A percentile compares a stretch with the other conserved stretches of the same genome.
Evolutionary conservation across 768 basidiomycete species (phyloP).

Genomic region (Tylopilus intermedius): DNA sequence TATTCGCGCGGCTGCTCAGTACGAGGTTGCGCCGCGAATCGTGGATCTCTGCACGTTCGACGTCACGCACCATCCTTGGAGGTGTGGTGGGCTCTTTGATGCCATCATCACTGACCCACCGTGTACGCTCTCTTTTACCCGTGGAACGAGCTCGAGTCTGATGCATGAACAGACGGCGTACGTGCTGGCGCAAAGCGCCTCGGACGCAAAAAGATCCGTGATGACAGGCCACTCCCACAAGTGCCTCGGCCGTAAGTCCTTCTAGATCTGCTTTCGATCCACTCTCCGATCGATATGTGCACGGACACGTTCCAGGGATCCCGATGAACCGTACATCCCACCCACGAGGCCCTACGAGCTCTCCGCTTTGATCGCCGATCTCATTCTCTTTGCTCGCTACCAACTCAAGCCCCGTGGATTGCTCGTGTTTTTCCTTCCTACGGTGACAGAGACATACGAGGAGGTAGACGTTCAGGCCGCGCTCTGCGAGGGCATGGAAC

Average conservation of each 20-base stretch:
- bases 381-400: constrained; percentile 77
- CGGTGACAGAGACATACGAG: constrained; percentile 86
- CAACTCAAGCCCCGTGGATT: constrained; percentile 81
- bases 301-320: constrained; percentile 17
- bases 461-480: constrained; percentile 78
- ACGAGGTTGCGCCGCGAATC: constrained; percentile 68
- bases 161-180: constrained; percentile 68
- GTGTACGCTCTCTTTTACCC: constrained; percentile 47
- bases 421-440: constrained; percentile 93
- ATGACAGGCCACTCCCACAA: constrained; percentile 25
- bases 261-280: background rate
- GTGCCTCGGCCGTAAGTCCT: constrained; percentile 42
- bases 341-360: constrained; percentile 92
- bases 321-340: constrained; percentile 73
- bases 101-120: constrained; percentile 94
- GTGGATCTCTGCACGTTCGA: constrained; percentile 90
- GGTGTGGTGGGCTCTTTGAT: constrained; percentile 86
- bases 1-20: constrained; percentile 76
- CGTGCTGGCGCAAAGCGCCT: constrained; percentile 82
- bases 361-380: constrained; percentile 72
- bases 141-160: background rate
- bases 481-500: constrained; percentile 81
- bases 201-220: constrained; percentile 54
- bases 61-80: constrained; percentile 84
- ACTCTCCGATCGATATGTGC: background rate